phyloP scores from a whole-genome alignment of 306 rosid species.

The Crotalaria pallida region DNA sequence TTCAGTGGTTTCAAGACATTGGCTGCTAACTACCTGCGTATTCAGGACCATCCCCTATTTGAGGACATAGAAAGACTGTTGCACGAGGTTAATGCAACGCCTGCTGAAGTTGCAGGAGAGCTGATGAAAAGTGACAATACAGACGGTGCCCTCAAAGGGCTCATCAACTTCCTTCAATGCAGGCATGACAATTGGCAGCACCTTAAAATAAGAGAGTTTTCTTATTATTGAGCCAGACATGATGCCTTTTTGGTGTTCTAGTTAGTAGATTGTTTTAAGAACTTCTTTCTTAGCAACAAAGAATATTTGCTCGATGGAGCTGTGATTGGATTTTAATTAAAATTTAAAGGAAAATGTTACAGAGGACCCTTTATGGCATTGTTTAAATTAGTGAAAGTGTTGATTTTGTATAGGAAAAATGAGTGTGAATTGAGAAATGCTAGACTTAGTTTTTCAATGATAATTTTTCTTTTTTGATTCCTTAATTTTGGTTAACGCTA shows the following conservation, averaged over 20 bases:
- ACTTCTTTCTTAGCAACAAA: background rate
- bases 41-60: slow-evolving; percentile 31
- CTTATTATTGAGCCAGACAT: background rate
- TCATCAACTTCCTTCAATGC: slow-evolving; percentile 35
- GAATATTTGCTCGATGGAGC: background rate
- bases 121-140: slow-evolving; percentile 38
- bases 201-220: background rate
- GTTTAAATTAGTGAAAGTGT: too few species aligned
- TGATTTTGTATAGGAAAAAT: too few species aligned
- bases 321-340: background rate
- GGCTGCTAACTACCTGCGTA: slow-evolving; percentile 39
- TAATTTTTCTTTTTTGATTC: too few species aligned
- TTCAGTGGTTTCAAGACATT: slow-evolving; percentile 41
- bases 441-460: too few species aligned
- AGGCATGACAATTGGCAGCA: background rate
- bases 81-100: slow-evolving; percentile 36
- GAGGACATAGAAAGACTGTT: slow-evolving; percentile 28
- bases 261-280: background rate
- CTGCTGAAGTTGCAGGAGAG: slow-evolving; percentile 58
- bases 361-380: too few species aligned
- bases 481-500: too few species aligned
- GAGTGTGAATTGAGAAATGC: too few species aligned
- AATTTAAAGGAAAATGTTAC: too few species aligned
- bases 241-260: background rate
- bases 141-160: slow-evolving; percentile 42